A percentile compares a stretch with the other conserved stretches of the same genome.
Evolutionary conservation across 2,329 filamentous ascomycete species (phyloP).

Genomic region (Mariannaea sp.): DNA sequence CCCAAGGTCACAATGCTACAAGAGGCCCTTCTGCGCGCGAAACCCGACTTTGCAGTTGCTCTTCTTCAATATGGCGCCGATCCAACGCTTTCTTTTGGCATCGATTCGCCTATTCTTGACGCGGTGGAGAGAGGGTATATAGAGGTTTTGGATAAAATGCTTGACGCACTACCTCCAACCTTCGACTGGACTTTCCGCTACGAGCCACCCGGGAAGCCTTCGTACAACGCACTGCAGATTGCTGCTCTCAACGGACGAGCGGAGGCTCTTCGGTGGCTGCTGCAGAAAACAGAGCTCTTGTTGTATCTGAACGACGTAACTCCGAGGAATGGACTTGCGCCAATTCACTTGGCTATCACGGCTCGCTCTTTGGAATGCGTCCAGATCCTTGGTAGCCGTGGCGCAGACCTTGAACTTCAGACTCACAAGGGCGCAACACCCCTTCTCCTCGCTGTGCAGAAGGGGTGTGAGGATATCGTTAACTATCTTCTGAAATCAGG

Average conservation of each 20-base stretch:
- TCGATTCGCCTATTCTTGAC: constrained; percentile 24
- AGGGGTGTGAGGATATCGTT: constrained; percentile 18
- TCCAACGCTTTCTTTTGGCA: constrained; percentile 16
- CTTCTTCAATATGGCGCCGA: constrained; percentile 29
- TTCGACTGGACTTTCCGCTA: constrained; percentile 27
- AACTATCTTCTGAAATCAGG: constrained; percentile 22
- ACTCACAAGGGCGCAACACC: constrained; percentile 28
- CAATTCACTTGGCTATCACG: constrained; percentile 29
- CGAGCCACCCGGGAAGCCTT: constrained; percentile 5
- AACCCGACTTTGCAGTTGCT: constrained; percentile 13
- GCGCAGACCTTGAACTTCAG: constrained; percentile 21
- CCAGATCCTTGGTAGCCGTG: constrained; percentile 16
- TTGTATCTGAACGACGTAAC: constrained; percentile 16
- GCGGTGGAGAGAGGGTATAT: constrained; percentile 21
- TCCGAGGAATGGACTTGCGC: constrained; percentile 18
- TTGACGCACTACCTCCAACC: constrained; percentile 7
- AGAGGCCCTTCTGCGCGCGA: neutral
- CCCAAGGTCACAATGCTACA: neutral
- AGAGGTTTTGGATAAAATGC: constrained; percentile 23
- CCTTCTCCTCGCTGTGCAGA: constrained; percentile 22
- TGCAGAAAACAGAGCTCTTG: constrained; percentile 22
- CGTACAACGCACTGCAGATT: constrained; percentile 32
- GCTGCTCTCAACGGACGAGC: constrained; percentile 23
- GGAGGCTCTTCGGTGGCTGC: constrained; percentile 22
- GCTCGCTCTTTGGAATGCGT: constrained; percentile 28